phyloP scores from a whole-genome alignment of 306 rosid species.

The Rubus idaeus region DNA sequence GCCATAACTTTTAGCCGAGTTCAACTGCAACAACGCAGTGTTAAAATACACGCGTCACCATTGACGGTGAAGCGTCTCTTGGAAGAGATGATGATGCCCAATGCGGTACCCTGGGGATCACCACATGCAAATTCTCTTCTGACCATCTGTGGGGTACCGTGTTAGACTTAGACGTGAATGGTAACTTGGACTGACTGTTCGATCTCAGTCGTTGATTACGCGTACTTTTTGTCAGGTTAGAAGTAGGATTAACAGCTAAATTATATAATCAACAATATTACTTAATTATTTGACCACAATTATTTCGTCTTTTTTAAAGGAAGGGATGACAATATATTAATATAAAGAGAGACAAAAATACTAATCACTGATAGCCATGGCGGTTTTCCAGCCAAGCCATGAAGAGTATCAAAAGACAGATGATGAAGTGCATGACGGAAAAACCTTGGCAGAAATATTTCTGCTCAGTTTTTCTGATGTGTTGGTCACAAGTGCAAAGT shows the following conservation, averaged over 20 bases:
- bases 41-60: slow-evolving; percentile 9
- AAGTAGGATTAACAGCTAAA: no score
- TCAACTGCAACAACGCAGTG: neutral
- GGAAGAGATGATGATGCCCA: neutral
- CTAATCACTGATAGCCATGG: slow-evolving; percentile 21
- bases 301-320: no score
- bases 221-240: no score
- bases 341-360: no score
- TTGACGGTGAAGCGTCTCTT: neutral
- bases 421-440: slow-evolving; percentile 55
- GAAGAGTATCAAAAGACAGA: slow-evolving; percentile 69
- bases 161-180: no score
- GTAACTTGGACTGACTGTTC: no score
- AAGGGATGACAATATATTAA: no score
- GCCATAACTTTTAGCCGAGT: neutral
- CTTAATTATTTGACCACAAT: no score
- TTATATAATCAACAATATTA: no score
- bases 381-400: slow-evolving; percentile 70
- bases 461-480: slow-evolving; percentile 59
- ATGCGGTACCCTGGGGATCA: slow-evolving; percentile 3
- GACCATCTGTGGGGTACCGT: no score
- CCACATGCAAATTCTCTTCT: no score
- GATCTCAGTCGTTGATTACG: no score
- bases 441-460: slow-evolving; percentile 80
- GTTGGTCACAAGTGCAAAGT: slow-evolving; percentile 72